A percentile compares a stretch with the other conserved stretches of the same genome.
Conservation (phyloP, 352 stramenopile species). For the Stephanocyclus meneghinianus region DNA sequence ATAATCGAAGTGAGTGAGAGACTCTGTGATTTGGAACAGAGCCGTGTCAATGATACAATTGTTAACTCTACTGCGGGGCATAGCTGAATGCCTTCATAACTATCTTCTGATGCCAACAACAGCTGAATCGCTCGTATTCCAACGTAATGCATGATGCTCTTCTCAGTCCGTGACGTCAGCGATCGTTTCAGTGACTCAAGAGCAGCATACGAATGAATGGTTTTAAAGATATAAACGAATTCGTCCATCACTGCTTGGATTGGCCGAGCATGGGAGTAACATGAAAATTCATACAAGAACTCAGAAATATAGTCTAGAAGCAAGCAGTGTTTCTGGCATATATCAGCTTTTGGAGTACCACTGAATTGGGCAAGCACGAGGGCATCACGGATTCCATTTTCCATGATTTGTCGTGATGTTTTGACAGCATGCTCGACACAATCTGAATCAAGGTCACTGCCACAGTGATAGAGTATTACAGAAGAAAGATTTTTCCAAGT, state of each 20-base stretch:
- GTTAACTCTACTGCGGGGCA: slow-evolving; percentile 52
- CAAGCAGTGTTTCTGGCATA: slow-evolving; percentile 40
- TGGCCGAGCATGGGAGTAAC: not conserved
- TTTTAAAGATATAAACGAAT: slow-evolving; percentile 52
- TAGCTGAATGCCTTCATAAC: slow-evolving; percentile 35
- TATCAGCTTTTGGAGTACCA: slow-evolving; percentile 21
- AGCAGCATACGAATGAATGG: slow-evolving; percentile 47
- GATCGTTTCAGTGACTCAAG: slow-evolving; percentile 41
- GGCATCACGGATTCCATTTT: slow-evolving; percentile 68
- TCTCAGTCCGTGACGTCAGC: slow-evolving; percentile 47
- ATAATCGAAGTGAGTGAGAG: slow-evolving; percentile 29
- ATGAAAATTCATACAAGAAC: slow-evolving; percentile 54
- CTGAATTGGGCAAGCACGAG: slow-evolving; percentile 16
- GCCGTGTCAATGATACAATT: slow-evolving; percentile 36
- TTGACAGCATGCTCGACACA: slow-evolving; percentile 45
- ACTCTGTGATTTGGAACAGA: slow-evolving; percentile 19
- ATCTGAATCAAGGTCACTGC: slow-evolving; percentile 22
- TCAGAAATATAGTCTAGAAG: slow-evolving; percentile 31
- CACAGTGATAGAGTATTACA: slow-evolving; percentile 62
- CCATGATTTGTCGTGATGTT: slow-evolving; percentile 65
- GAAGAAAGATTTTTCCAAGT: slow-evolving; percentile 52
- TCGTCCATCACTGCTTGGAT: slow-evolving; percentile 40
- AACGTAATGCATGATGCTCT: slow-evolving; percentile 55
- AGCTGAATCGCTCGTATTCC: slow-evolving; percentile 50
- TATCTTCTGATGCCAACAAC: slow-evolving; percentile 46